phyloP scores from a whole-genome alignment of 2,329 filamentous ascomycete genomes.

The Scytalidium sp. region DNA sequence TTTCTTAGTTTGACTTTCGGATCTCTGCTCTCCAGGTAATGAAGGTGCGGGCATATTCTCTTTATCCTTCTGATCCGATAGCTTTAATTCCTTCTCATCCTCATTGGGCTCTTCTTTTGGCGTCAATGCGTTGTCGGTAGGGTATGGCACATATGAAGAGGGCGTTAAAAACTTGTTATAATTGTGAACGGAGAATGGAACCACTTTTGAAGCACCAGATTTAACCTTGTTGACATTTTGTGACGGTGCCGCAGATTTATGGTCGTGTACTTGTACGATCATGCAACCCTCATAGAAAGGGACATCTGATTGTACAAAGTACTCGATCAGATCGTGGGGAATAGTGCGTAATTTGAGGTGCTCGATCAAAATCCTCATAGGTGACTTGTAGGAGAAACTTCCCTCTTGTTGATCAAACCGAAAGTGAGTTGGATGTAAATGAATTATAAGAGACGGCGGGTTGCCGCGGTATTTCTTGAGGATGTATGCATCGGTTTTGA shows the following conservation, averaged over 20 bases:
- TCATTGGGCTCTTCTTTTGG: slow-evolving; percentile 27
- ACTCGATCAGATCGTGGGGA: slow-evolving; percentile 83
- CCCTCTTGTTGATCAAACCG: slow-evolving; percentile 92
- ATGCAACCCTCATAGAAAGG: slow-evolving; percentile 92
- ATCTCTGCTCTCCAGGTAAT: slow-evolving; percentile 42
- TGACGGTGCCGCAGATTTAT: slow-evolving; percentile 63
- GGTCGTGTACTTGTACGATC: slow-evolving; percentile 91
- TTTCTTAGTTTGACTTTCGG: slow-evolving; percentile 42
- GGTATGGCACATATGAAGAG: slow-evolving; percentile 79
- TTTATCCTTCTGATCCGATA: slow-evolving; percentile 47
- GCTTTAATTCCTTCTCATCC: slow-evolving; percentile 18
- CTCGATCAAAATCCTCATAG: slow-evolving; percentile 77
- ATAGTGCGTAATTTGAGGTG: slow-evolving; percentile 75
- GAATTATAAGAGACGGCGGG: slow-evolving; percentile 80
- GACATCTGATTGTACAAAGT: slow-evolving; percentile 69
- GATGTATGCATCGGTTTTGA: slow-evolving; percentile 73
- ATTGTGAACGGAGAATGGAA: slow-evolving; percentile 85
- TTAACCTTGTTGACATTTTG: slow-evolving; percentile 56
- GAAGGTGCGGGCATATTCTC: slow-evolving; percentile 55
- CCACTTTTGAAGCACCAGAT: slow-evolving; percentile 57
- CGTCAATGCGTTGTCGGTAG: slow-evolving; percentile 41
- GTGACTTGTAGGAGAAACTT: slow-evolving; percentile 87
- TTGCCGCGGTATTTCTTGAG: slow-evolving; percentile 73
- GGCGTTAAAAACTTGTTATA: slow-evolving; percentile 88
- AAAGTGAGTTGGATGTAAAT: slow-evolving; percentile 83